These are phyloP conservation scores for Stramenopiles sp. DNA, from an alignment of 352 stramenopile species.

Conservation along the genomic window DNA sequence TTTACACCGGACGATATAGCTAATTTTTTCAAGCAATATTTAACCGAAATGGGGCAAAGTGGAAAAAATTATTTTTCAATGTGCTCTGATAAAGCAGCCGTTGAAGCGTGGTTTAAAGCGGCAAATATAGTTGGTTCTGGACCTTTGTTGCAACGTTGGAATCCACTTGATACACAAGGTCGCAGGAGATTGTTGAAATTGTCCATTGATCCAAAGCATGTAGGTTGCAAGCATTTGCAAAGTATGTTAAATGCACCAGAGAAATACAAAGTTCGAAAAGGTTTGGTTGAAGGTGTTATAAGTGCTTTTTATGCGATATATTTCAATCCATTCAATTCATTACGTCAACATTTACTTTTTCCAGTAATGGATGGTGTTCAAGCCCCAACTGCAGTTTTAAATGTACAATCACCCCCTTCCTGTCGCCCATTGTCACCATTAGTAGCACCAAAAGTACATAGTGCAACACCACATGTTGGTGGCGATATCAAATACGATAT, in stretches of 20 bases:
- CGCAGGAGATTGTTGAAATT: neutral
- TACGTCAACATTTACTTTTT: neutral
- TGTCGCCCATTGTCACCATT: neutral
- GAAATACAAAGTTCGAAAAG: neutral
- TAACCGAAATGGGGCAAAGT: neutral
- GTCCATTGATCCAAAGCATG: neutral
- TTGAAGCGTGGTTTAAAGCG: neutral
- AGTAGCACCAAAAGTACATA: neutral
- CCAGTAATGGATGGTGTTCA: neutral
- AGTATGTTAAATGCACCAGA: neutral
- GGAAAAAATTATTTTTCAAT: neutral
- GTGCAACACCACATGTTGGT: neutral
- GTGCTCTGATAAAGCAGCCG: neutral
- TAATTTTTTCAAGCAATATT: neutral
- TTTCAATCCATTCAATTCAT: neutral
- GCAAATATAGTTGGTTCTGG: neutral
- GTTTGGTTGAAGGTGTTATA: neutral
- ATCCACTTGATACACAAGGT: neutral
- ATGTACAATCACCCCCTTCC: neutral
- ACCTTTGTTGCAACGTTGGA: neutral
- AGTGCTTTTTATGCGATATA: neutral
- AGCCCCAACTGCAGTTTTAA: neutral
- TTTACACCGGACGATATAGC: neutral
- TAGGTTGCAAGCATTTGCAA: neutral
- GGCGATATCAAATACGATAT: neutral